Base-by-base conservation (phyloP, 2,329 filamentous ascomycete genomes). In the Fusarium decemcellulare region DNA sequence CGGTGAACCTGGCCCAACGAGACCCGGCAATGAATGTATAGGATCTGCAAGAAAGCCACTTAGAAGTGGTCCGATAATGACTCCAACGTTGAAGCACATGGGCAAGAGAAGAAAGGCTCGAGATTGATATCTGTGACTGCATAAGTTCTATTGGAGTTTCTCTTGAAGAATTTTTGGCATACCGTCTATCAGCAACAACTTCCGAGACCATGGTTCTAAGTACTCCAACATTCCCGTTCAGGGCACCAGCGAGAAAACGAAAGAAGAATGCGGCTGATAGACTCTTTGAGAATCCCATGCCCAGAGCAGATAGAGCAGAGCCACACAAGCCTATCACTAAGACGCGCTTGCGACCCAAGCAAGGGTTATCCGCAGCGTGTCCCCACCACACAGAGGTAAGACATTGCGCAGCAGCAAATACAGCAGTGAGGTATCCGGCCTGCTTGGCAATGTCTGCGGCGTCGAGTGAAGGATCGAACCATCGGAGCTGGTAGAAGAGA, bases 11-110 rank as follows among this genome's bases (percentile, higher is more conserved):
- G 43, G 43, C 8, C 43, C 43, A 15, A 46, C 27, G 23, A 46
- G 23, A 16, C 43, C 30, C 8, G 43, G 14, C 1, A 72, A 55
- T 3, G 71, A 62, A 14, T 46, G 30, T 4, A 71, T 29, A 8
- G 72, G 71, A 29, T 73, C 71, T 5, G 71, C 72, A 1, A 74
- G 64, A n/a, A 71, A 72, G 10, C 72, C 72, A 29, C 71, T 68
- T 6, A 73, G 55, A 30, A 74, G 63, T 11, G 72, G 68, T 4
- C 70, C 70, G n/a, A 72, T 70, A n/a, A 72, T 71, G 48, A 70
- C 66, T 7, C 70, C 70, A 4, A 70, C 47, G 37, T 72, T 72
- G 63, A 71, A 71, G 50, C 66, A 71, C 68, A 72, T 71, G n/a
- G 70, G 68, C 7, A 72, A 54, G 1, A 72, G 55, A 4, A 71